A percentile compares a stretch with the other conserved stretches of the same genome.
phyloP scores from a whole-genome alignment of 495 filamentous ascomycete genomes.

The Trichocladium uniseriatum region DNA sequence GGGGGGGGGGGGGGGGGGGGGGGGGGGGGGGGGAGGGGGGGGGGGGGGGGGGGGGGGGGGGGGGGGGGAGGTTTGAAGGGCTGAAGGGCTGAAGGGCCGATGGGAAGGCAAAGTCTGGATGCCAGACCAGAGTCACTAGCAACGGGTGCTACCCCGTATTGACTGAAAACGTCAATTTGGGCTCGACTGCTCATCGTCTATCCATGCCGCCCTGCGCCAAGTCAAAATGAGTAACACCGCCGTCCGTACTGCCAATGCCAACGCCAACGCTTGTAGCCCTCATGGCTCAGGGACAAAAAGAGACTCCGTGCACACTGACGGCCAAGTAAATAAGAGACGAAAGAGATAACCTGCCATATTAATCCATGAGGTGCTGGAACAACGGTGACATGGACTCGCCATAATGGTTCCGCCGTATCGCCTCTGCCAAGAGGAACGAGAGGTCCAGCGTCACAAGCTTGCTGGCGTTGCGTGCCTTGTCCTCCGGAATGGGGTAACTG shows the following conservation, averaged over 20 bases:
- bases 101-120: not conserved
- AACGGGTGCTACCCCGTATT: constrained; percentile 6
- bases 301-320: not conserved
- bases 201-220: constrained; percentile 3
- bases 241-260: constrained; percentile 11
- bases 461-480: constrained; percentile 57
- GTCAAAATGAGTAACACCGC: constrained; percentile 11
- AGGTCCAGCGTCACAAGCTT: constrained; percentile 88
- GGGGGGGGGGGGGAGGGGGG: not conserved
- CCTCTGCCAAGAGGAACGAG: constrained; percentile 77
- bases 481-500: constrained; percentile 77
- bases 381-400: constrained; percentile 79
- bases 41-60: not conserved
- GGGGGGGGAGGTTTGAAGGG: not conserved
- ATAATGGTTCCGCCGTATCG: constrained; percentile 91
- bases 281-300: constrained; percentile 7
- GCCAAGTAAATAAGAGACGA: constrained; percentile 1
- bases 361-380: constrained; percentile 63
- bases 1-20: not conserved
- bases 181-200: constrained; percentile 28
- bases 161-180: constrained; percentile 22
- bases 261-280: constrained; percentile 27
- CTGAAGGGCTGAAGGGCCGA: not conserved
- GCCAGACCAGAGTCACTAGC: not conserved
- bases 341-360: constrained; percentile 14